Evolutionary conservation across 2,329 filamentous ascomycete genomes (phyloP), one percentile per base, ranked within the genome.

Genomic region (Mycocentrospora acerina): DNA sequence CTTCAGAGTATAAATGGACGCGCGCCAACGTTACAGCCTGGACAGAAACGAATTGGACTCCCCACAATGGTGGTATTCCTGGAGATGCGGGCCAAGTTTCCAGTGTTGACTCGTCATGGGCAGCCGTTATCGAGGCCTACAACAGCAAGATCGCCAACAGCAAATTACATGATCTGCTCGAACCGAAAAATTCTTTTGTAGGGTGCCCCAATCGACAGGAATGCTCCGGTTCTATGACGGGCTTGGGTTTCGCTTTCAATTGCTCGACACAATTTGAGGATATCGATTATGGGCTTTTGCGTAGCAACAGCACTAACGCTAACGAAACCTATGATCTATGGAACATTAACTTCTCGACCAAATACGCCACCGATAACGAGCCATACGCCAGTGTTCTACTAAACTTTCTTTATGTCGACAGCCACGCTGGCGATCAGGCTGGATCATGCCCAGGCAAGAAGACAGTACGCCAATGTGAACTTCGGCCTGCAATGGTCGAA

Each of bases 81-180:
- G 48, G 55, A 2, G 38, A 45, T n/a, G 39, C 46, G 15, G 45
- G 47, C 5, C 35, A 32, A 3, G 48, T 48, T 39, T 56, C 54
- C 39, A 54, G 44, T 2, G 44, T 58, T 2, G 52, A 58, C 22
- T 33, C 39, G 4, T 31, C 43, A 7, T 58, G 51, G 48, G 48
- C 51, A 1, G 37, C 37, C 8, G 48, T 58, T 2, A 28, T 58
- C 27, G 50, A 48, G 13, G 53, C 53, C 4, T 58, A 56, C 18
- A 47, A 43, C 12, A 39, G 45, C 12, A 58, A 56, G 31, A 48
- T 58, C 29, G 53, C 55, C 0, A 55, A 56, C 7, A 40, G 55
- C 10, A 58, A 56, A 29, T 35, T 56, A 22, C 53, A 56, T n/a
- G 53, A 58, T 11, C 7, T 18, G 0, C 48, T 55, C 7, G 32